Conservation (phyloP, 495 filamentous ascomycete species). For the Staphylotrichum longicolle region DNA sequence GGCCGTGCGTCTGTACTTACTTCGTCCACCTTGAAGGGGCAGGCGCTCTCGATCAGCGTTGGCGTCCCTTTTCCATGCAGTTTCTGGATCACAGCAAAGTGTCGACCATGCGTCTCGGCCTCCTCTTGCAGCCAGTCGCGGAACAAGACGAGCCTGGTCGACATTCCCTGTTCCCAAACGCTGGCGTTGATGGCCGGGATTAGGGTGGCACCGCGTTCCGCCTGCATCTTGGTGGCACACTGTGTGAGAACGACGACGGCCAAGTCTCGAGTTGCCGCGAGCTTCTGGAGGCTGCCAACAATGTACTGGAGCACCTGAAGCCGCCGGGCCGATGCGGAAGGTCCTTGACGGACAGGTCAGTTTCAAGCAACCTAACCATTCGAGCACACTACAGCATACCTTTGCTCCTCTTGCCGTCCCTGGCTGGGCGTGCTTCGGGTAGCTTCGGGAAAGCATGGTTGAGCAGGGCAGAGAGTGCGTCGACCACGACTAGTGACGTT, state of each 20-base stretch:
- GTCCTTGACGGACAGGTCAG: slow-evolving; percentile 30
- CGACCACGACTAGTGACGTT: slow-evolving; percentile 69
- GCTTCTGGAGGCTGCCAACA: slow-evolving; percentile 54
- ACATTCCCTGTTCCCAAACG: slow-evolving; percentile 69
- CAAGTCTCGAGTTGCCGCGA: slow-evolving; percentile 65
- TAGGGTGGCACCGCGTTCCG: slow-evolving; percentile 61
- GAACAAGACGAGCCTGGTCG: slow-evolving; percentile 67
- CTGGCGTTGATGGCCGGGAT: slow-evolving; percentile 63
- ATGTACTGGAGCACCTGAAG: slow-evolving; percentile 48
- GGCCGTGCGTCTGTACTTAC: slow-evolving; percentile 31
- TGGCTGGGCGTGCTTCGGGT: slow-evolving; percentile 23
- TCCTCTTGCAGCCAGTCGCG: slow-evolving; percentile 54
- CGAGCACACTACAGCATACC: slow-evolving; percentile 16
- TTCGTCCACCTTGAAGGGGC: slow-evolving; percentile 41
- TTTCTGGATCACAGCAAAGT: slow-evolving; percentile 47
- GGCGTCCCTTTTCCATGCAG: slow-evolving; percentile 37
- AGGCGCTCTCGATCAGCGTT: slow-evolving; percentile 31
- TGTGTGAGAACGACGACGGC: slow-evolving; percentile 71
- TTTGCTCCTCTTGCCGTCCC: slow-evolving; percentile 29
- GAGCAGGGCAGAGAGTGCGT: slow-evolving; percentile 71
- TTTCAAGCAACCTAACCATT: background rate
- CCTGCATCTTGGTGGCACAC: slow-evolving; percentile 64
- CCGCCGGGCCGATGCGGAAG: slow-evolving; percentile 37
- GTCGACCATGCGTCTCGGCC: slow-evolving; percentile 32
- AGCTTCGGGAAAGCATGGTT: slow-evolving; percentile 65